Evolutionary conservation across 2,329 filamentous ascomycete species (phyloP).

Genomic region (Amphichorda felina): DNA sequence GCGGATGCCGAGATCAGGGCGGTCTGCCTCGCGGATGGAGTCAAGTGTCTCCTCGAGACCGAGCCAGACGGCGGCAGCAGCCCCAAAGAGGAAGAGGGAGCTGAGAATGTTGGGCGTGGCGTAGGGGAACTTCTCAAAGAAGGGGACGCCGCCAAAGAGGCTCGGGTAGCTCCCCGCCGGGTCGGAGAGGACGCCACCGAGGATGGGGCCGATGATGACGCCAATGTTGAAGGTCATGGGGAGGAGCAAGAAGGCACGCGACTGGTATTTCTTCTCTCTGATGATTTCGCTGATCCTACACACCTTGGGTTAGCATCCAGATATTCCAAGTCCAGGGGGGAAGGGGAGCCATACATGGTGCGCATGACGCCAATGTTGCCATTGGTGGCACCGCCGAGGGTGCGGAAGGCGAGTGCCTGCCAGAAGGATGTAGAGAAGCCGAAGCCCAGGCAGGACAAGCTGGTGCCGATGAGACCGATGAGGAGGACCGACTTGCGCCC

Average conservation of each 20-base stretch:
- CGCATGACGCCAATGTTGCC: slow-evolving; percentile 65
- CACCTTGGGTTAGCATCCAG: not conserved
- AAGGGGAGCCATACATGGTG: slow-evolving; percentile 43
- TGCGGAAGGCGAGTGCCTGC: slow-evolving; percentile 63
- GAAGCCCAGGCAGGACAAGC: slow-evolving; percentile 35
- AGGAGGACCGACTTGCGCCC: slow-evolving; percentile 71
- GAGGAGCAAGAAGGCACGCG: slow-evolving; percentile 61
- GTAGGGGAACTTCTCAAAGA: slow-evolving; percentile 39
- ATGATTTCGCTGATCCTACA: slow-evolving; percentile 53
- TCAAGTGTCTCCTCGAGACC: slow-evolving; percentile 43
- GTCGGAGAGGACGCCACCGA: slow-evolving; percentile 58
- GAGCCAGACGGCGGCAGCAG: slow-evolving; percentile 32
- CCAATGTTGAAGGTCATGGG: slow-evolving; percentile 65
- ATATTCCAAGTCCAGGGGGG: not conserved
- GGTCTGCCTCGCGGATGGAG: slow-evolving; percentile 16
- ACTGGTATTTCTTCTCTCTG: slow-evolving; percentile 52
- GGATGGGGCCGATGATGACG: slow-evolving; percentile 57
- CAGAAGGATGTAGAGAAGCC: slow-evolving; percentile 53
- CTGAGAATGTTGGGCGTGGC: slow-evolving; percentile 31
- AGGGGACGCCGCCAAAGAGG: slow-evolving; percentile 33
- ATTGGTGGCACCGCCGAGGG: slow-evolving; percentile 58
- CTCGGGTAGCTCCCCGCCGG: slow-evolving; percentile 46
- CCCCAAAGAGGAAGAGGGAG: slow-evolving; percentile 30
- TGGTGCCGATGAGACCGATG: slow-evolving; percentile 60
- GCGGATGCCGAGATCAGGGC: slow-evolving; percentile 28